Conservation (phyloP, 441 rosid genomes). For the Brassica balearica region DNA sequence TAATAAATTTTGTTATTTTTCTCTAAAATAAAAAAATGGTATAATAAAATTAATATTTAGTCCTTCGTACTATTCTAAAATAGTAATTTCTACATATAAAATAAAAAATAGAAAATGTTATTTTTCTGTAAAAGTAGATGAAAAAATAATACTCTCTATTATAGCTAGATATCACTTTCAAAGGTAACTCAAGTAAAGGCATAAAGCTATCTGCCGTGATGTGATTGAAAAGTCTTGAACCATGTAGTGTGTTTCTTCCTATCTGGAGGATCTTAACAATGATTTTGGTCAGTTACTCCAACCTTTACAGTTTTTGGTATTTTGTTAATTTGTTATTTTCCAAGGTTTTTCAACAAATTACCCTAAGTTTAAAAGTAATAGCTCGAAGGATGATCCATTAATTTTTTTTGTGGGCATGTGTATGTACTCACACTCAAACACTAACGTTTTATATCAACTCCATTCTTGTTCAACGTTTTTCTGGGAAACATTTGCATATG, state of each 20-base stretch:
- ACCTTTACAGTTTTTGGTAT: no score
- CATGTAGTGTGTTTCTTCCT: not conserved
- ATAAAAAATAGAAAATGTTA: no score
- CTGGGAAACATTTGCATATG: conserved; percentile 7
- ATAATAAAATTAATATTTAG: no score
- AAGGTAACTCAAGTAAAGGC: not conserved
- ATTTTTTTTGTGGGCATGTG: not conserved
- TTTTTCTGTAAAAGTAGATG: no score
- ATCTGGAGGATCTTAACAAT: not conserved
- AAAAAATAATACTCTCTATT: no score
- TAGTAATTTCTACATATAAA: no score
- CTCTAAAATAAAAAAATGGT: no score
- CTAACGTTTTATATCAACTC: not conserved
- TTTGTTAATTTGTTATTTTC: no score
- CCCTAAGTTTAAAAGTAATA: not conserved
- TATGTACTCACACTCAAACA: conserved; percentile 11
- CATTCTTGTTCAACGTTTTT: conserved; percentile 9
- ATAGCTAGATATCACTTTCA: not conserved
- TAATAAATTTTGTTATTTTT: no score
- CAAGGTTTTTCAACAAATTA: no score
- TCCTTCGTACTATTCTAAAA: no score
- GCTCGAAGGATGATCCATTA: not conserved
- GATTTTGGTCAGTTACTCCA: not conserved
- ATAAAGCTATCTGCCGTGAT: not conserved
- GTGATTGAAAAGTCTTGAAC: not conserved